These are phyloP conservation scores for Zoysia japonica DNA, from an alignment of 176 grass and related monocot genomes.

Conservation along the genomic window DNA sequence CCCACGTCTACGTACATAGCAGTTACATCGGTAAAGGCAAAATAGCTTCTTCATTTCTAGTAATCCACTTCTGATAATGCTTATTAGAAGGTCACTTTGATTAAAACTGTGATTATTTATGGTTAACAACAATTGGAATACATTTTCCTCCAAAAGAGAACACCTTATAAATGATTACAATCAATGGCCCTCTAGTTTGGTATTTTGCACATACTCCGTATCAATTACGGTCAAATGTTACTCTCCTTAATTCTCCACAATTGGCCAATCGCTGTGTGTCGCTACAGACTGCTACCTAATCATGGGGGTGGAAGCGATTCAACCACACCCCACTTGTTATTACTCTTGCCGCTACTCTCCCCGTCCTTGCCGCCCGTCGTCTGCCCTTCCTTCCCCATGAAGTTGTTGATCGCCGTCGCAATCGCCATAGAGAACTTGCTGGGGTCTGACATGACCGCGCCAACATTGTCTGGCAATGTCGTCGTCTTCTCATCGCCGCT, in stretches of 20 bases:
- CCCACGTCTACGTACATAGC: too few species aligned
- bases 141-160: slow-evolving; percentile 1
- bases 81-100: too few species aligned
- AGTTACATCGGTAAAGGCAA: too few species aligned
- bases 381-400: slow-evolving; percentile 56
- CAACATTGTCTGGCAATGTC: slow-evolving; percentile 33
- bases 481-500: slow-evolving; percentile 11
- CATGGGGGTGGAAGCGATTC: slow-evolving; percentile 45
- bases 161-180: slow-evolving; percentile 26
- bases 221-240: slow-evolving; percentile 20
- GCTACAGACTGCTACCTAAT: slow-evolving; percentile 31
- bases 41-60: too few species aligned
- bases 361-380: slow-evolving; percentile 49
- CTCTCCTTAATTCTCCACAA: slow-evolving; percentile 13
- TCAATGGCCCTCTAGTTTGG: slow-evolving; percentile 32
- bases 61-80: too few species aligned
- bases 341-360: slow-evolving; percentile 54
- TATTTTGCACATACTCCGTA: slow-evolving; percentile 20
- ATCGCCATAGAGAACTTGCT: slow-evolving; percentile 55
- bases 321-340: slow-evolving; percentile 49
- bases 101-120: background rate
- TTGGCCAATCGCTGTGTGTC: slow-evolving; percentile 29
- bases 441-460: slow-evolving; percentile 29
- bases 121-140: slow-evolving; percentile 34
- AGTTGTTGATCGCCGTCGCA: slow-evolving; percentile 47